Evolutionary conservation across 805 yeast genomes (phyloP).

Genomic region (Saturnispora bothae): DNA sequence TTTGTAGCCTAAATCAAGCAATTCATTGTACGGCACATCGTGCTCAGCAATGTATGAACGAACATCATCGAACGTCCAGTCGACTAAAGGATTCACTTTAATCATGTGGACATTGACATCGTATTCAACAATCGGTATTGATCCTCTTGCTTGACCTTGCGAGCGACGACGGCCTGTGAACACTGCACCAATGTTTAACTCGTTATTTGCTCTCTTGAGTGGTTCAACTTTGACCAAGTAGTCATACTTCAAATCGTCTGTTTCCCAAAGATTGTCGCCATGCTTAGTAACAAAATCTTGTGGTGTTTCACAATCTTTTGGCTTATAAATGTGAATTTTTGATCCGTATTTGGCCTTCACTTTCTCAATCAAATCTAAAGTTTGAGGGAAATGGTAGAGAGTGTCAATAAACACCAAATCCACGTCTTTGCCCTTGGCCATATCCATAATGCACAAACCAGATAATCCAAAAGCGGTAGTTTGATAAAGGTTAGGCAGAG

Average conservation of each 20-base stretch:
- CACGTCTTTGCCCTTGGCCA: conserved; percentile 38
- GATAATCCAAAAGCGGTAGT: conserved; percentile 94
- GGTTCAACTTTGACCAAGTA: conserved; percentile 90
- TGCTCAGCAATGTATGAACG: conserved; percentile 55
- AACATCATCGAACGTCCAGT: conserved; percentile 72
- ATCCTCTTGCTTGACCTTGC: conserved; percentile 78
- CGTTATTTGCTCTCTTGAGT: conserved; percentile 69
- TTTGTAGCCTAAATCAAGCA: conserved; percentile 78
- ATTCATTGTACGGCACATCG: conserved; percentile 75
- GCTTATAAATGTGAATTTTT: conserved; percentile 51
- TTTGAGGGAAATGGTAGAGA: conserved; percentile 90
- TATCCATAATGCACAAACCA: conserved; percentile 80
- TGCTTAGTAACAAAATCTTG: conserved; percentile 52
- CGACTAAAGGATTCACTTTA: conserved; percentile 81
- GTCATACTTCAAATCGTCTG: conserved; percentile 72
- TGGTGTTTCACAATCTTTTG: conserved; percentile 45
- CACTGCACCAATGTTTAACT: conserved; percentile 67
- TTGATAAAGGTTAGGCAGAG: conserved; percentile 75
- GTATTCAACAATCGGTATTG: conserved; percentile 64
- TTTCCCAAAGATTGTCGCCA: conserved; percentile 79
- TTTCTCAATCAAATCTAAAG: conserved; percentile 57
- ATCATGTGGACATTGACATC: conserved; percentile 60
- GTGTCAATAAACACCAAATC: conserved; percentile 86
- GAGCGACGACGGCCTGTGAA: conserved; percentile 85
- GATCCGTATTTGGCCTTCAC: conserved; percentile 47